A percentile compares a stretch with the other conserved stretches of the same genome.
phyloP scores from a whole-genome alignment of 202 grass and related monocot species.

The Panicum virgatum region DNA sequence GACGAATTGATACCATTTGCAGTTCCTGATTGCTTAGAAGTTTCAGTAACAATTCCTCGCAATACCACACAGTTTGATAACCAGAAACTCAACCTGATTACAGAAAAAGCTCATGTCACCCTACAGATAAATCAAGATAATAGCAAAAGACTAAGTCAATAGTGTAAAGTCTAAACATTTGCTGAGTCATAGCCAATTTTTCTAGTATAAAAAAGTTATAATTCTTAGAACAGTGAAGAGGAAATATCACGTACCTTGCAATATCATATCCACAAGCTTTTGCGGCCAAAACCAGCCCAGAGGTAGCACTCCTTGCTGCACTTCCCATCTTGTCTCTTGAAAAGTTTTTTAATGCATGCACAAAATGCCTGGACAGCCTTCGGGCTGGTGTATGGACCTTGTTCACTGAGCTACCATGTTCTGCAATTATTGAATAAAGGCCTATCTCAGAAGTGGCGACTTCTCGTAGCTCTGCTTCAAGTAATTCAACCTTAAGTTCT shows the following conservation, averaged over 20 bases:
- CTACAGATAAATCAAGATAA: slow-evolving; percentile 16
- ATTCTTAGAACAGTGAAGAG: background rate
- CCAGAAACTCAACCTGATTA: slow-evolving; percentile 92
- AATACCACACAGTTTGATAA: slow-evolving; percentile 86
- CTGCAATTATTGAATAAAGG: slow-evolving; percentile 84
- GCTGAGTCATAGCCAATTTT: background rate
- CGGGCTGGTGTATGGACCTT: slow-evolving; percentile 95
- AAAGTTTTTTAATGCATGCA: slow-evolving; percentile 71
- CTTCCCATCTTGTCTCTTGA: slow-evolving; percentile 68
- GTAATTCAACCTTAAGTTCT: slow-evolving; percentile 73
- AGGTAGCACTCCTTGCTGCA: slow-evolving; percentile 85
- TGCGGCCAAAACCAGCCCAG: slow-evolving; percentile 84
- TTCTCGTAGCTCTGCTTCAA: slow-evolving; percentile 91
- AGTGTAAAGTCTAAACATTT: background rate
- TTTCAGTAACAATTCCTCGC: slow-evolving; percentile 77
- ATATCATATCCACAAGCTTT: slow-evolving; percentile 97
- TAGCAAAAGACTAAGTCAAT: slow-evolving; percentile 7
- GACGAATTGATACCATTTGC: slow-evolving; percentile 29
- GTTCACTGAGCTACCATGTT: slow-evolving; percentile 94
- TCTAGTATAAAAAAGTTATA: slow-evolving; percentile 15
- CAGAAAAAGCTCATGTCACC: slow-evolving; percentile 25
- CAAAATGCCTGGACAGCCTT: slow-evolving; percentile 77
- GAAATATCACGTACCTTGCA: slow-evolving; percentile 62
- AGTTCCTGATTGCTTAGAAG: slow-evolving; percentile 48
- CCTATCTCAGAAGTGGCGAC: slow-evolving; percentile 82